Evolutionary conservation across 352 stramenopile genomes (phyloP), one percentile per base, ranked within the genome.

Genomic region (Globisporangium takayamanum): DNA sequence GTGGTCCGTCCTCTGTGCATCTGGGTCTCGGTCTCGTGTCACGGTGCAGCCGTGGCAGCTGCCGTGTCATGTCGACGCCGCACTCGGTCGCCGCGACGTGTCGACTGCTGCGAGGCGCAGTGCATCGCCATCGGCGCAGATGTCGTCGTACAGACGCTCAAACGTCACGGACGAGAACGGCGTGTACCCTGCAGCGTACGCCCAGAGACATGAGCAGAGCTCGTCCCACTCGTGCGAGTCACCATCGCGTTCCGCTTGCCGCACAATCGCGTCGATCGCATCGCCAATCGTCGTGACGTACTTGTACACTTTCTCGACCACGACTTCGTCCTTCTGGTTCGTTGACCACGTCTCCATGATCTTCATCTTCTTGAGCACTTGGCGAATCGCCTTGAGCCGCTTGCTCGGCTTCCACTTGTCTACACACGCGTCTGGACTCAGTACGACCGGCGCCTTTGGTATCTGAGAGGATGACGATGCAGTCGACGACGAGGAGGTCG

Each of bases 321-420:
- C 78, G 2, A 87, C 84, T 70, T 90, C 78, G 46, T 94, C 81
- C 42, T 83, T 87, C 57, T 93, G 83, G 55, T 80, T 75, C 60
- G 84, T 80, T 26, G 82, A 92, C 85, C 85, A 94, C 16, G 83
- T 63, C 26, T 68, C 71, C 76, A 94, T 92, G 47, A 89, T 88
- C 47, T 87, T 84, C 76, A 94, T 88, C 67, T 94, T 94, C 65
- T 94, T 94, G 5, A 94, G 73, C 63, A 87, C 82, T 54, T 84
- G 74, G 0, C 80, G 78, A 26, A 94, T 88, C 20, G 89, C 78
- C 49, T 83, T 85, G 37, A 94, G 55, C 50, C 71, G 73, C 49
- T 88, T 87, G 56, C 77, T 85, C 0, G 85, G 85, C 49, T 88
- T 82, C 83, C 83, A 94, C 62, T 94, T 94, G 22, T 88, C 78